Evolutionary conservation across 140 eudicot genomes (phyloP), one percentile per base, ranked within the genome.

Genomic region (Oenanthe javanica): DNA sequence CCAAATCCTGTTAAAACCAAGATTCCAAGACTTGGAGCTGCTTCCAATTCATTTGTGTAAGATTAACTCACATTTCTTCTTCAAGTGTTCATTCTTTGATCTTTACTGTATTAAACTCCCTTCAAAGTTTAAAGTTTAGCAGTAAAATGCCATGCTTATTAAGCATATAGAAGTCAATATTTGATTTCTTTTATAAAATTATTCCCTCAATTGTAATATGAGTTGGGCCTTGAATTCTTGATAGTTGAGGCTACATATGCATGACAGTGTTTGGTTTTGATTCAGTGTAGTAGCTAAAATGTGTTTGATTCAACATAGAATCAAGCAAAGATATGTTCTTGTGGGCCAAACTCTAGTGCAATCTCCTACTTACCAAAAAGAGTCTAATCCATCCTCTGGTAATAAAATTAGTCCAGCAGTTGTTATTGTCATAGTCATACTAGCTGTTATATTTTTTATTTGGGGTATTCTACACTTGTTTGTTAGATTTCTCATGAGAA

Each of bases 401-500:
- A 81, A 80, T 49, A 91, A 85, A 84, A 87, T 83, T 21, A 91
- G 88, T 83, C 88, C 96, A 12, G 88, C 88, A 31, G 75, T 89
- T 54, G 79, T 93, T 25, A 82, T 87, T 74, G 85, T 87, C 38
- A 82, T 87, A 67, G 91, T 91, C 11, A 78, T 87, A 67, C 70
- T 91, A 82, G 95, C 96, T 45, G 81, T 87, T 42, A 77, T 93
- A 70, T 85, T 91, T 74, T 86, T 93, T 55, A 87, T 93, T n/a
- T 87, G 86, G 81, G 96, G 94, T 25, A 78, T 90, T 9, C 86
- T 94, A 76, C 93, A 90, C 75, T 71, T 92, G 81, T 86, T 92
- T 23, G 87, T 87, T 31, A 88, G 90, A 72, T 90, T 83, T 81
- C 79, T 94, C 15, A 78, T 88, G 8, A 92, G 88, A 79, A 84